Conservation (phyloP, 1,284 basidiomycete genomes). For the Xerocomus nothofagi region DNA sequence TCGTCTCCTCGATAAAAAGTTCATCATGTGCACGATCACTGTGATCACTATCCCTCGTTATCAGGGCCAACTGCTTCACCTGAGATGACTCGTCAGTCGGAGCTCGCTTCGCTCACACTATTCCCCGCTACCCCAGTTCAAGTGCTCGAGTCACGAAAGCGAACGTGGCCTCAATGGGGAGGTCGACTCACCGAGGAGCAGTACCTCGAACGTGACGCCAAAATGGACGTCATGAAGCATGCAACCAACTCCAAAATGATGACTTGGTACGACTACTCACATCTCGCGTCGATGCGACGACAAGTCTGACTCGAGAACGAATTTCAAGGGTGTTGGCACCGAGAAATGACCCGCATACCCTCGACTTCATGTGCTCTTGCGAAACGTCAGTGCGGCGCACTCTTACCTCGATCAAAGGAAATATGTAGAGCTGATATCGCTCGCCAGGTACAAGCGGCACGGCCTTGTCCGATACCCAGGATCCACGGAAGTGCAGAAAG, state of each 20-base stretch:
- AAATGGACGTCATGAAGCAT: conserved; percentile 39
- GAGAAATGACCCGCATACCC: conserved; percentile 37
- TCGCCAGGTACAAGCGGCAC: conserved; percentile 28
- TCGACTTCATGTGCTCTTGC: conserved; percentile 46
- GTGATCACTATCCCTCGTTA: background rate
- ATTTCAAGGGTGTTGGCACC: conserved; percentile 45
- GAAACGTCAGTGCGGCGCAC: conserved; percentile 41
- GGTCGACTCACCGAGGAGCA: conserved; percentile 36
- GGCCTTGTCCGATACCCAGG: conserved; percentile 23
- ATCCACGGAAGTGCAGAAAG: conserved; percentile 24
- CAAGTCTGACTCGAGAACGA: background rate
- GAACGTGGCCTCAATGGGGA: conserved; percentile 38
- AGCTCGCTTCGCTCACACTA: conserved; percentile 22
- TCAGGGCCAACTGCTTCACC: background rate
- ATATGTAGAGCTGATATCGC: background rate
- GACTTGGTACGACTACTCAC: conserved; percentile 36
- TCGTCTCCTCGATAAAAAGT: background rate
- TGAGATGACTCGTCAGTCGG: conserved; percentile 7
- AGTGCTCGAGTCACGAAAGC: conserved; percentile 33
- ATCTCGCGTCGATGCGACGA: background rate
- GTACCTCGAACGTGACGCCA: conserved; percentile 36
- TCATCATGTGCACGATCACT: background rate
- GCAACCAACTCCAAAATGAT: conserved; percentile 37
- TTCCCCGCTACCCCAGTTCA: conserved; percentile 26
- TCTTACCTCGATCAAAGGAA: background rate